Conservation (phyloP, 108 stramenopile genomes). For the Epithemia pelagica region DNA sequence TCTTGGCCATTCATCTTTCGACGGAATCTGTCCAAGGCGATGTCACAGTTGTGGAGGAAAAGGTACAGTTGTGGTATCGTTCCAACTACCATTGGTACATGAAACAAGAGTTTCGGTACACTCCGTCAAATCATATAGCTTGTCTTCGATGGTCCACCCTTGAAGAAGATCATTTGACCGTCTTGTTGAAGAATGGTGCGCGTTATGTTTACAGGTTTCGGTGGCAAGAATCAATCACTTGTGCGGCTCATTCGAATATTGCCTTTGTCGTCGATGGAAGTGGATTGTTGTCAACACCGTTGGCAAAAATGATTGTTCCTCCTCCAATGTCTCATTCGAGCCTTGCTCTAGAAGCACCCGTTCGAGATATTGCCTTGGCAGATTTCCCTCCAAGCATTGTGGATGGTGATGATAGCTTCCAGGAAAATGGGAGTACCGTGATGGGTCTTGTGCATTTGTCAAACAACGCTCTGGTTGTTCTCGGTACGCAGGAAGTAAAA, state of each 20-base stretch:
- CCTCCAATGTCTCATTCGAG: slow-evolving; percentile 79
- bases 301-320: slow-evolving; percentile 71
- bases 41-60: slow-evolving; percentile 1
- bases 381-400: not conserved
- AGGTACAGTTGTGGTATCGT: slow-evolving; percentile 80
- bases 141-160: slow-evolving; percentile 27
- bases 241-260: not conserved
- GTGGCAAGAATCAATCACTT: not conserved
- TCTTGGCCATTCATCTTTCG: slow-evolving; percentile 39
- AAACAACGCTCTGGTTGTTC: not conserved
- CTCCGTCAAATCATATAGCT: slow-evolving; percentile 36
- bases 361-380: slow-evolving; percentile 19
- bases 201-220: slow-evolving; percentile 22
- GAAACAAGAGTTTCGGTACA: slow-evolving; percentile 66
- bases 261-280: slow-evolving; percentile 61
- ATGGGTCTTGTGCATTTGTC: not conserved
- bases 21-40: slow-evolving; percentile 31
- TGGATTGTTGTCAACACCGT: slow-evolving; percentile 60
- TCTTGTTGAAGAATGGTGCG: slow-evolving; percentile 5
- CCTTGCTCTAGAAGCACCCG: slow-evolving; percentile 41
- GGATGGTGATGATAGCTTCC: not conserved
- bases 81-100: slow-evolving; percentile 90
- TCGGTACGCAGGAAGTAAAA: not conserved
- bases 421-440: not conserved
- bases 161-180: slow-evolving; percentile 16